Percentiles rank a stretch among this genome's conserved stretches.
phyloP scores from a whole-genome alignment of 1,284 basidiomycete genomes.

The Volvariella surrecta region DNA sequence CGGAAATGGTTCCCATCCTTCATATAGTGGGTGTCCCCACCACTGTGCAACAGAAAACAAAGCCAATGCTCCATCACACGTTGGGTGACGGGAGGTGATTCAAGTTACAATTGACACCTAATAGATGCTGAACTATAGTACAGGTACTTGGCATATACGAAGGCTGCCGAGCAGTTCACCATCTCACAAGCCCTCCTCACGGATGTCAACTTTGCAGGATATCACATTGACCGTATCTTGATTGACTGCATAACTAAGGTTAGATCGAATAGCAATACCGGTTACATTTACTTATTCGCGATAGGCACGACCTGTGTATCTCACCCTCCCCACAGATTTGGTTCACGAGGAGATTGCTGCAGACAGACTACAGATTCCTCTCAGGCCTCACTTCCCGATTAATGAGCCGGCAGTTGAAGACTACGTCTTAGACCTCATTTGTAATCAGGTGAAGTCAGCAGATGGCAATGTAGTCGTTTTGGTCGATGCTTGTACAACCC shows the following conservation, averaged over 20 bases:
- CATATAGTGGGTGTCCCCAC: constrained; percentile 89
- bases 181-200: constrained; percentile 58
- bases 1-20: constrained; percentile 88
- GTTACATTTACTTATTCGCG: neutral
- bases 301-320: constrained; percentile 80
- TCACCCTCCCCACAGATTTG: constrained; percentile 84
- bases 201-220: constrained; percentile 44
- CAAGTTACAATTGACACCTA: neutral
- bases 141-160: constrained; percentile 72
- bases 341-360: constrained; percentile 64
- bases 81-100: constrained; percentile 72
- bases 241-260: constrained; percentile 63
- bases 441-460: constrained; percentile 53
- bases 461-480: constrained; percentile 67
- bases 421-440: constrained; percentile 71
- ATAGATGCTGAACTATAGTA: constrained; percentile 1
- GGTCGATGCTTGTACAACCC: constrained; percentile 82
- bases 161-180: constrained; percentile 73
- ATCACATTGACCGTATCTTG: constrained; percentile 78
- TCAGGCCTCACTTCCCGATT: constrained; percentile 39
- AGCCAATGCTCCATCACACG: constrained; percentile 77
- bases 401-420: constrained; percentile 57
- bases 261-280: constrained; percentile 10
- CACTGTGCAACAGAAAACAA: constrained; percentile 61
- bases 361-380: constrained; percentile 54